phyloP scores from a whole-genome alignment of 768 basidiomycete species.

The Lentinula raphanica region DNA sequence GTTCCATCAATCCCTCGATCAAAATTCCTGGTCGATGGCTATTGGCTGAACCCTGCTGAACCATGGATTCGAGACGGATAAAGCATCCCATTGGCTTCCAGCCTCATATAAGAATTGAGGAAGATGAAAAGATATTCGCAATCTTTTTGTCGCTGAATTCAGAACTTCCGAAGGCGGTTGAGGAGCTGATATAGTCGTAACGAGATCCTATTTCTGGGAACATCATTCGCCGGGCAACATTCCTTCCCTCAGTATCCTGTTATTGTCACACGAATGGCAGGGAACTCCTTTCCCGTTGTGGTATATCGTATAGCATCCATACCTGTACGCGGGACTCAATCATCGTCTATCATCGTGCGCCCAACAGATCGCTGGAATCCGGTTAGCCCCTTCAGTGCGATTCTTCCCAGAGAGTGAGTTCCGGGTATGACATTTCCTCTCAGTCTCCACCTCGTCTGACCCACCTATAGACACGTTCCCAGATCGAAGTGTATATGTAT shows the following conservation, averaged over 20 bases:
- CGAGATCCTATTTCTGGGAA: background rate
- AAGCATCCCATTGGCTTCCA: too few relatives aligned
- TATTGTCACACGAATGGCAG: background rate
- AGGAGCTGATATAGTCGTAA: too few relatives aligned
- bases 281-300: background rate
- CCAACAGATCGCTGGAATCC: background rate
- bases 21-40: background rate
- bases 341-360: background rate
- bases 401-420: background rate
- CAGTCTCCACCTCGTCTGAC: background rate
- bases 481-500: background rate
- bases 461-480: background rate
- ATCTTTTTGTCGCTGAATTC: too few relatives aligned
- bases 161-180: too few relatives aligned
- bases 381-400: background rate
- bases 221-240: background rate
- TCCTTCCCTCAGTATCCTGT: background rate
- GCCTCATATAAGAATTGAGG: too few relatives aligned
- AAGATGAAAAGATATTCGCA: too few relatives aligned
- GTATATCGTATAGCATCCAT: background rate
- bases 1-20: constrained; percentile 1
- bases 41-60: background rate
- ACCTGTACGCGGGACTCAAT: background rate
- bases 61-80: background rate
- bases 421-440: background rate